A percentile compares a stretch with the other conserved stretches of the same genome.
Conservation (phyloP, 2,329 filamentous ascomycete species). For the Trichoderma afroharzianum region DNA sequence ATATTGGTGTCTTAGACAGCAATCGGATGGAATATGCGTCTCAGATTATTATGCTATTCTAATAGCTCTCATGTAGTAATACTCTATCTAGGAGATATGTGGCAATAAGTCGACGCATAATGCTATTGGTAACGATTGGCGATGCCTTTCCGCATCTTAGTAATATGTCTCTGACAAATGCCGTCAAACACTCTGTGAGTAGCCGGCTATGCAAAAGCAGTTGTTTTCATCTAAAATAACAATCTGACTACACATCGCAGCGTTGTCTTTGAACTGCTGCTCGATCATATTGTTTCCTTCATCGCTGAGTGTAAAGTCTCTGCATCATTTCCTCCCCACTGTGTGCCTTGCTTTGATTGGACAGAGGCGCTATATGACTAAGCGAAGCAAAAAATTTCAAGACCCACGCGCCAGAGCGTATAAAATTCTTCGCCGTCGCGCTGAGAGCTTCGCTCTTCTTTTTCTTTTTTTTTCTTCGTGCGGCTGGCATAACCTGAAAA, state of each 20-base stretch:
- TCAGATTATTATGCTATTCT: too few relatives aligned
- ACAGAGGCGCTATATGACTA: slow-evolving; percentile 20
- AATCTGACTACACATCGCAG: background rate
- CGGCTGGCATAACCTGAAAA: slow-evolving; percentile 69
- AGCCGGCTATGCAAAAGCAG: too few relatives aligned
- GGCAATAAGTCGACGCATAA: too few relatives aligned
- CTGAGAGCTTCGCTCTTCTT: slow-evolving; percentile 26
- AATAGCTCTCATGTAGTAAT: too few relatives aligned
- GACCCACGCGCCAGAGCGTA: slow-evolving; percentile 23
- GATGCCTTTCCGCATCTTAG: too few relatives aligned
- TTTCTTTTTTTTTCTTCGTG: slow-evolving; percentile 64
- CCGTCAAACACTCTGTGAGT: too few relatives aligned
- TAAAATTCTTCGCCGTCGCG: slow-evolving; percentile 26
- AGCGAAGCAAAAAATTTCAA: slow-evolving; percentile 16
- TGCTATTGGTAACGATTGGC: too few relatives aligned
- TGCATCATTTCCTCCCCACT: background rate
- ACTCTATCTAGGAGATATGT: too few relatives aligned
- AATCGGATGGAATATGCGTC: too few relatives aligned
- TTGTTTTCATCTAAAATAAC: background rate
- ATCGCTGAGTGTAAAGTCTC: background rate
- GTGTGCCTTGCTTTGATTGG: background rate
- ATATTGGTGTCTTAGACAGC: too few relatives aligned
- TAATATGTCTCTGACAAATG: too few relatives aligned
- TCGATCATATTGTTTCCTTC: background rate
- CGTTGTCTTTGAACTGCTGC: too few relatives aligned